Conservation (phyloP, 2,329 filamentous ascomycete species). For the Colletotrichum sp. region DNA sequence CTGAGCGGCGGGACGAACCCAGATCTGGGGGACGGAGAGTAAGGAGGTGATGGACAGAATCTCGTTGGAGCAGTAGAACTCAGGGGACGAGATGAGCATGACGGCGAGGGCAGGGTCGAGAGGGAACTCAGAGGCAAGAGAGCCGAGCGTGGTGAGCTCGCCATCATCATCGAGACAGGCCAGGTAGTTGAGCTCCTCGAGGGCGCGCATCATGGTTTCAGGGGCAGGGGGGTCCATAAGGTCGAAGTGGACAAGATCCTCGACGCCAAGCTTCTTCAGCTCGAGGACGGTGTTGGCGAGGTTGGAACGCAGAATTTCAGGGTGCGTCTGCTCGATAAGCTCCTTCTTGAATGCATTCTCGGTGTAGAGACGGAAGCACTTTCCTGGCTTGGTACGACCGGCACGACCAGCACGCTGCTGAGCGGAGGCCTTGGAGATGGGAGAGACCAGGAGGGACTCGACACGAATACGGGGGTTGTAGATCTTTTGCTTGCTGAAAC, state of each 20-base stretch:
- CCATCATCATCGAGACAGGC: conserved; percentile 97
- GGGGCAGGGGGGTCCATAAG: conserved; percentile 98
- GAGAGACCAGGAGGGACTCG: conserved; percentile 95
- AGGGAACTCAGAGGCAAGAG: conserved; percentile 91
- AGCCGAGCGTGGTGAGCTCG: conserved; percentile 84
- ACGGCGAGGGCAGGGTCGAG: conserved; percentile 93
- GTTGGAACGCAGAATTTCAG: conserved; percentile 94
- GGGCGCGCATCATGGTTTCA: conserved; percentile 96
- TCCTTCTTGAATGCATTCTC: conserved; percentile 97
- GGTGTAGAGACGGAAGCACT: conserved; percentile 97
- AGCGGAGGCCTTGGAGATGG: conserved; percentile 96
- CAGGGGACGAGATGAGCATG: conserved; percentile 96
- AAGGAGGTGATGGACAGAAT: conserved; percentile 94
- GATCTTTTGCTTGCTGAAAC: conserved; percentile 99
- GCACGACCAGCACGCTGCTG: conserved; percentile 98
- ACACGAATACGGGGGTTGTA: conserved; percentile 97
- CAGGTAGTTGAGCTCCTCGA: conserved; percentile 97
- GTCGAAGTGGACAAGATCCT: conserved; percentile 97
- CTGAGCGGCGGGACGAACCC: conserved; percentile 83
- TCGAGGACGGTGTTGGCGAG: conserved; percentile 94
- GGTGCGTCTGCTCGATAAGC: conserved; percentile 95
- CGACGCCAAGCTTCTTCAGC: conserved; percentile 94
- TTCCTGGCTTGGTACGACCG: conserved; percentile 96
- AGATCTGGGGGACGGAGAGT: conserved; percentile 93
- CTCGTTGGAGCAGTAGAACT: conserved; percentile 99